A percentile compares a stretch with the other conserved stretches of the same genome.
Conservation (phyloP, 78 protist genomes). For the Dictyostelium brefeldianum region DNA sequence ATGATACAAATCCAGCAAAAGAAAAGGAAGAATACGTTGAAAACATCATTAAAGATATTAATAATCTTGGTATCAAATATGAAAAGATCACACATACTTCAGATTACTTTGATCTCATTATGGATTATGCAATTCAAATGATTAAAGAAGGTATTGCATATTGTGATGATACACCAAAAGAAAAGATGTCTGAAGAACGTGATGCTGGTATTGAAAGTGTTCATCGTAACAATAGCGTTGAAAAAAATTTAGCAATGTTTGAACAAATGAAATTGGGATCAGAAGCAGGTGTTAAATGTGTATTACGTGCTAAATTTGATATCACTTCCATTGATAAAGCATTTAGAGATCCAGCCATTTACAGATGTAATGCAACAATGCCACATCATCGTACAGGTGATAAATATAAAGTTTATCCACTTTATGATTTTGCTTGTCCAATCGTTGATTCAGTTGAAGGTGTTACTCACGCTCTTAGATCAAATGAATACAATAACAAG, state of each 20-base stretch:
- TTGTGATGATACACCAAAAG: conserved; percentile 94
- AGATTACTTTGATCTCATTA: conserved; percentile 96
- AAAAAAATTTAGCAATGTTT: conserved; percentile 93
- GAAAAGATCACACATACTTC: conserved; percentile 92
- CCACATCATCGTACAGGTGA: conserved; percentile 88
- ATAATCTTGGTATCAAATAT: neutral
- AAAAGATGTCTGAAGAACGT: conserved; percentile 82
- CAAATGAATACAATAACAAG: conserved; percentile 98
- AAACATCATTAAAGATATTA: conserved; percentile 84
- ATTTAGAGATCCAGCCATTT: conserved; percentile 77
- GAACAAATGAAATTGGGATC: conserved; percentile 96
- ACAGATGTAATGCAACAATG: conserved; percentile 87
- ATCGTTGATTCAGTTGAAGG: conserved; percentile 97
- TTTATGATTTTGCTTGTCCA: conserved; percentile 99
- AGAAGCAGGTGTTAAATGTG: conserved; percentile 94
- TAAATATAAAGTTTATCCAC: conserved; percentile 97
- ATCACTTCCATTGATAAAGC: conserved; percentile 35
- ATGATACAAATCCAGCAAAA: conserved; percentile 99
- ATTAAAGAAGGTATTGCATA: conserved; percentile 95
- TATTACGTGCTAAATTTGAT: conserved; percentile 96
- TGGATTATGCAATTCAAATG: conserved; percentile 95
- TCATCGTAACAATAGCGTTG: conserved; percentile 95
- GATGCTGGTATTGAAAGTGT: conserved; percentile 88
- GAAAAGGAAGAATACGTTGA: conserved; percentile 96
- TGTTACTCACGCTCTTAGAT: conserved; percentile 97